Evolutionary conservation across 2,329 filamentous ascomycete genomes (phyloP), one percentile per base, ranked within the genome.

Genomic region (Alternaria hordeiaustralica): DNA sequence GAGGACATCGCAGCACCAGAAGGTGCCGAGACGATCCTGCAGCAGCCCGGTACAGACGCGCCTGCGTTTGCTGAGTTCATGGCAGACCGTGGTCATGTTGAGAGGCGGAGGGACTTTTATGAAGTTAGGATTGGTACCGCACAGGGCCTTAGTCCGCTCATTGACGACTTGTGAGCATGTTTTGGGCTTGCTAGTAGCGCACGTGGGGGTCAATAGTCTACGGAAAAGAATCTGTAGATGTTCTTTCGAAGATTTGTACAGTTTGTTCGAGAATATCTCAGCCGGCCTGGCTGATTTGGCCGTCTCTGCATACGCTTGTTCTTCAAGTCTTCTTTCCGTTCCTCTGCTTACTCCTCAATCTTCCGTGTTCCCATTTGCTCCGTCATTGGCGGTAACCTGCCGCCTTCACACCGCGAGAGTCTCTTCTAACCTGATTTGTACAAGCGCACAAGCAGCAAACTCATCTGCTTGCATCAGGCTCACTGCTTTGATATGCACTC

Each of bases 121-220:
- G 83, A 86, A 75, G 67, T 71, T 4, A 75, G 68, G 12, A 66
- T 86, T 30, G 84, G 84, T 3, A 75, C 79, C 2, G 73, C 84
- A 0, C 80, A 84, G 68, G 84, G 83, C 1, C 33, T 77, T 9
- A 82, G 80, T 64, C 82, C 84, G 15, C 63, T 82, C 25, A 58
- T 61, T 8, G 70, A 71, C 30, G 47, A 68, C 13, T 55, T 69
- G 44, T 71, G 41, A 64, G 55, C 28, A 13, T 21, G 5, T 21
- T 21, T 21, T 21, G 21, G 21, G 21, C 21, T 21, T 21, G 21
- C 21, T 21, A 21, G 21, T 21, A 21, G 21, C 21, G 4, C 21
- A 21, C 21, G 21, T 21, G 21, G 21, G 21, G 21, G 4, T 21
- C 21, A 21, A 9, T 12, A 13, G 12, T 33, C 12, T 33, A 13